phyloP scores from a whole-genome alignment of 192 early-diverging fungal species.

The Entrophospora sp. region DNA sequence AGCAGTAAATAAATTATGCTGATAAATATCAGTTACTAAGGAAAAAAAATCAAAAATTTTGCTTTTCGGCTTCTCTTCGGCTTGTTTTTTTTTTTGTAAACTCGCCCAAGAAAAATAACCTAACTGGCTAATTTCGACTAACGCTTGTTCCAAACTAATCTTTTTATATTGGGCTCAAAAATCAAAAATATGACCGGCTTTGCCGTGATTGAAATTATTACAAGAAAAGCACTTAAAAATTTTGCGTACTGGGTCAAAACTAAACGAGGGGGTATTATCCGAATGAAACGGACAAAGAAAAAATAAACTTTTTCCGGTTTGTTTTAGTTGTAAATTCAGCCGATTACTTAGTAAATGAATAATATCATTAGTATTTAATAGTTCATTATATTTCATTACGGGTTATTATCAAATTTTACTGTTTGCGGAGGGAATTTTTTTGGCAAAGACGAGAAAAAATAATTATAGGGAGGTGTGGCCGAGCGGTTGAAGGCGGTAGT shows the following conservation, averaged over 20 bases:
- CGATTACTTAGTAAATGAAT: neutral
- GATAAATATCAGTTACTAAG: slow-evolving; percentile 8
- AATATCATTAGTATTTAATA: slow-evolving; percentile 14
- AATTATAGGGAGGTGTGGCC: neutral
- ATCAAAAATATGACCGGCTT: neutral
- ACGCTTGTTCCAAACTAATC: neutral
- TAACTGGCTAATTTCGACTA: neutral
- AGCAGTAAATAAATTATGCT: neutral
- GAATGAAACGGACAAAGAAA: slow-evolving; percentile 4
- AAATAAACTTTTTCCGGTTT: slow-evolving; percentile 3
- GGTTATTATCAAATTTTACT: neutral
- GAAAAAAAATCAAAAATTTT: neutral
- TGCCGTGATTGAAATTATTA: too few species aligned
- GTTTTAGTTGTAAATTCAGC: neutral
- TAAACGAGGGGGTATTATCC: neutral
- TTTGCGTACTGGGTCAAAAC: slow-evolving; percentile 5
- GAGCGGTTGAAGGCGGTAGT: neutral
- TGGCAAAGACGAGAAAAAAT: slow-evolving; percentile 10
- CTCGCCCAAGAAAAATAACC: neutral
- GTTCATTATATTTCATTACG: slow-evolving; percentile 4
- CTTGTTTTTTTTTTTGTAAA: neutral
- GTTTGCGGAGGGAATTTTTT: neutral
- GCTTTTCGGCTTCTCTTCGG: neutral
- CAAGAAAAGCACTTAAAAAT: slow-evolving; percentile 8
- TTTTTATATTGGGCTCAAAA: slow-evolving; percentile 10